Evolutionary conservation across 495 filamentous ascomycete species (phyloP).

Genomic region (Hypomontagnella submonticulosa): DNA sequence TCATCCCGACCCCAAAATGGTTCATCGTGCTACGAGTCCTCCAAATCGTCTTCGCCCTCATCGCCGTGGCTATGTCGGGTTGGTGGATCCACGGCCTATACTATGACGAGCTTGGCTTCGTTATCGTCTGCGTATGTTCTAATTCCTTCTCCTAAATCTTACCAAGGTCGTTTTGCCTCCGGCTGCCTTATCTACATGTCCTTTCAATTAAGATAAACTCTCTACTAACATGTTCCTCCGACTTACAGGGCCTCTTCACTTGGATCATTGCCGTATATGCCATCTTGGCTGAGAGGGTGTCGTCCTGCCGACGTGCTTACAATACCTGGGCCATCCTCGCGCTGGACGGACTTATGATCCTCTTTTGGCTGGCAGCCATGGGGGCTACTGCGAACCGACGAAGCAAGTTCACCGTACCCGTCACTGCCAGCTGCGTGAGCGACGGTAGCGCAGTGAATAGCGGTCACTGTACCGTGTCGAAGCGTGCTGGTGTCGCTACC

Average conservation of each 20-base stretch:
- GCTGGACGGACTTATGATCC: slow-evolving; percentile 56
- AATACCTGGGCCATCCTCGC: slow-evolving; percentile 61
- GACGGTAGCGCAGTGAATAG: slow-evolving; percentile 54
- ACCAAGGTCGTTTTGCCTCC: not conserved
- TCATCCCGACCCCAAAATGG: slow-evolving; percentile 54
- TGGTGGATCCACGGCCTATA: slow-evolving; percentile 56
- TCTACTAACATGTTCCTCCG: slow-evolving; percentile 20
- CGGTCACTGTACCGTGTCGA: slow-evolving; percentile 49
- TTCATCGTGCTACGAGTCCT: slow-evolving; percentile 52
- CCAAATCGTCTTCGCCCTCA: slow-evolving; percentile 53
- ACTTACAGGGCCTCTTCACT: slow-evolving; percentile 55
- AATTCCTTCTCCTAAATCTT: not conserved
- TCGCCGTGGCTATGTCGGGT: slow-evolving; percentile 53
- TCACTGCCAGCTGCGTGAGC: slow-evolving; percentile 50
- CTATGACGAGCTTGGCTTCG: slow-evolving; percentile 50
- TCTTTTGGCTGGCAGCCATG: slow-evolving; percentile 62
- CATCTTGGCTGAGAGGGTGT: slow-evolving; percentile 55
- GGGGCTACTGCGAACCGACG: slow-evolving; percentile 56
- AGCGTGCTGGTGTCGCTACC: slow-evolving; percentile 43
- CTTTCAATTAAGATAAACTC: not conserved
- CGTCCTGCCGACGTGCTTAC: slow-evolving; percentile 49
- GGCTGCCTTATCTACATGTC: not conserved
- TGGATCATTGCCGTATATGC: slow-evolving; percentile 56
- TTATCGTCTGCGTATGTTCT: slow-evolving; percentile 56
- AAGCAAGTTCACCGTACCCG: slow-evolving; percentile 48